Base-by-base conservation (phyloP, 805 yeast genomes). In the Candida verbasci region DNA sequence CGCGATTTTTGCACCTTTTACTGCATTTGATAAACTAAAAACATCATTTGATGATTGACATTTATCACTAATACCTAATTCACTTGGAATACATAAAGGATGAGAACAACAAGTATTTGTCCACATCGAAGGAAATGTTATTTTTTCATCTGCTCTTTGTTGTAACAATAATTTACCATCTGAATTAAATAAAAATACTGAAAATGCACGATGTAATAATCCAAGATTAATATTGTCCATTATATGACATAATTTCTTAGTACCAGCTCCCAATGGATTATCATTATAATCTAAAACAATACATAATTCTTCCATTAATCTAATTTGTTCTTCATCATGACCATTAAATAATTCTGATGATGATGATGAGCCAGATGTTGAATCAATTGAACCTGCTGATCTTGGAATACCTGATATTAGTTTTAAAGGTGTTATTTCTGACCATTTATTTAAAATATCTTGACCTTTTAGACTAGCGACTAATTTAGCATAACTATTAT, bases 61-160 rank as follows among this genome's bases (percentile, higher is more conserved):
- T 5, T 32, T 31, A 4, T 43, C 32, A 16, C 39, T 37, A 14
- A 57, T 38, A 9, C 97, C 97, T 55, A 88, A 67, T 60, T 93
- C 99, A 24, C 77, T 66, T 25, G 80, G 74, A 24, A 87, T 77
- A 37, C 96, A 87, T 36, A 93, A 70, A 8, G 99, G 99, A 58
- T 93, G 99, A 1, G 97, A 89, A 60, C 99, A 93, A 64, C 99
- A 93, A 2, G 99, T 93, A 60, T 93, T 93, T 17, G 99, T 93
- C 99, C 99, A 93, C 82, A 89, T 80, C 40, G 79, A 79, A 1
- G 97, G 95, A 62, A 93, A 93, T 1, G 99, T 93, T 65, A 93
- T 93, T 60, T 93, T 93, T 58, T 93, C 97, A 34, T 80, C 79
- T 0, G 99, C 97, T 50, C 99, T 79, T 65, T 91, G 97, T 65